These are phyloP conservation scores for Rhododendron kiyosumense DNA, from an alignment of 148 eudicot genomes.

Conservation along the genomic window DNA sequence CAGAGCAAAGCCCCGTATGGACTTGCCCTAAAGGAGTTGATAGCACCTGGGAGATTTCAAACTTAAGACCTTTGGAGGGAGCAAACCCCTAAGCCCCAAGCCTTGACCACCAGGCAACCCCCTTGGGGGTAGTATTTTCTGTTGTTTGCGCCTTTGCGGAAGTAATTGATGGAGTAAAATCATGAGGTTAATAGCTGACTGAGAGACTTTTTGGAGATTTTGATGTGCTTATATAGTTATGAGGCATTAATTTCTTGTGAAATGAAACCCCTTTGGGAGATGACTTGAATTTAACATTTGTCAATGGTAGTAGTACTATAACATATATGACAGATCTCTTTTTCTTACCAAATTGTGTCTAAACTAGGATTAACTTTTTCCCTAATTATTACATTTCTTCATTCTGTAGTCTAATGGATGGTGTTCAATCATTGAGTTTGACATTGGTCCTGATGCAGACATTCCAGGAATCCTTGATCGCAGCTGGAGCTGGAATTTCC, in stretches of 20 bases:
- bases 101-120: neutral
- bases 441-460: constrained; percentile 47
- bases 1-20: neutral
- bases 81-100: neutral
- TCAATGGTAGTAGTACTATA: neutral
- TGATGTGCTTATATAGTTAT: neutral
- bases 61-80: neutral
- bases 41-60: neutral
- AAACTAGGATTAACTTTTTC: neutral
- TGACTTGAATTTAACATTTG: neutral
- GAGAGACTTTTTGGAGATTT: neutral
- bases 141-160: neutral
- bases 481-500: constrained; percentile 92
- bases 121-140: neutral
- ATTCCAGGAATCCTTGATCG: constrained; percentile 73
- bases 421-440: neutral
- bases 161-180: neutral
- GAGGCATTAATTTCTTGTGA: neutral
- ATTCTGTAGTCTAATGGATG: neutral
- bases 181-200: neutral
- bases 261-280: neutral
- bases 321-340: neutral
- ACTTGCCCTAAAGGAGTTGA: neutral
- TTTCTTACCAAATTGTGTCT: neutral
- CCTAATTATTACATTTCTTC: neutral